These are phyloP conservation scores for Leishmania guyanensis DNA, from an alignment of 208 protist species.

Conservation along the genomic window DNA sequence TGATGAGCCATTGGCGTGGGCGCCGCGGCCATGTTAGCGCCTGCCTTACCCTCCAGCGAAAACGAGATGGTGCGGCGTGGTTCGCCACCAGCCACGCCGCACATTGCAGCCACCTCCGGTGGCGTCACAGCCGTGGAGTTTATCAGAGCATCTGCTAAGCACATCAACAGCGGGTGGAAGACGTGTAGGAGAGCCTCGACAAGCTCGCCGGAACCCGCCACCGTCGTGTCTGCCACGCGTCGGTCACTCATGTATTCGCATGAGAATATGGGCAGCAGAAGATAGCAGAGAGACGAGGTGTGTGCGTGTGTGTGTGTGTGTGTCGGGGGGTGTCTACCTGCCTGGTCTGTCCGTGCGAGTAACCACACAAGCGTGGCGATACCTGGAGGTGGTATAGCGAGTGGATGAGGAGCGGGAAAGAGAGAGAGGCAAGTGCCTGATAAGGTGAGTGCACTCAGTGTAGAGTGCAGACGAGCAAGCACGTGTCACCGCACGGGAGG, in stretches of 20 bases:
- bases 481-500: background rate
- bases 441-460: background rate
- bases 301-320: background rate
- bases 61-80: background rate
- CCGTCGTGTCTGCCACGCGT: background rate
- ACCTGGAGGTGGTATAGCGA: background rate
- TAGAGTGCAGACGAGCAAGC: background rate
- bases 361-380: background rate
- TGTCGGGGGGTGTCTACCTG: background rate
- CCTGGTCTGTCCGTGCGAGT: background rate
- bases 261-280: background rate
- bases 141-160: conserved; percentile 16
- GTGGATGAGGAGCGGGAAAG: background rate
- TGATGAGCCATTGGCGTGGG: background rate
- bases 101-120: background rate
- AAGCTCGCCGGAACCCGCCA: background rate
- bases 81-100: background rate
- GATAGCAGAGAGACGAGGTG: background rate
- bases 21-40: background rate
- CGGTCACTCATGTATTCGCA: conserved; percentile 2
- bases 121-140: background rate
- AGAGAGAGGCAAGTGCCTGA: background rate
- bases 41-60: background rate
- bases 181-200: conserved; percentile 25
- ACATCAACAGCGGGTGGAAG: conserved; percentile 18